Percentiles rank a stretch among this genome's conserved stretches.
Conservation (phyloP, 1,284 basidiomycete genomes). For the Irpex lacteus region DNA sequence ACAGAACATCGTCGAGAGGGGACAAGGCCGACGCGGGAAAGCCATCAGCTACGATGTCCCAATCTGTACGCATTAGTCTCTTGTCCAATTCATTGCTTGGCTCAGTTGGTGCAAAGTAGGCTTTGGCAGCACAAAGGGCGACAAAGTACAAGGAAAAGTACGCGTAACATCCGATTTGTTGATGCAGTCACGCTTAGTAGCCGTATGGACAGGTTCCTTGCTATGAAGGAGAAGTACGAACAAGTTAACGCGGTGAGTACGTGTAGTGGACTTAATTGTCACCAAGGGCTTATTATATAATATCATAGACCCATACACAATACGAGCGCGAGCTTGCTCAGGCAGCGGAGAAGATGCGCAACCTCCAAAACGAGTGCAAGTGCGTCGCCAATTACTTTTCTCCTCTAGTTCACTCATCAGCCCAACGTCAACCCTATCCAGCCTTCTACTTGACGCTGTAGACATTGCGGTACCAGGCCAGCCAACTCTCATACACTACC, state of each 20-base stretch:
- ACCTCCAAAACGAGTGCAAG: constrained; percentile 60
- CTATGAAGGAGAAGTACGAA: constrained; percentile 52
- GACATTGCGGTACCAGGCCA: constrained; percentile 32
- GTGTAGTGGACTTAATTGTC: background rate
- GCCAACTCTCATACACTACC: constrained; percentile 27
- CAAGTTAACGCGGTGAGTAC: constrained; percentile 45
- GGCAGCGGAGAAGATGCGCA: constrained; percentile 47
- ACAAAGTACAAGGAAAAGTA: constrained; percentile 30
- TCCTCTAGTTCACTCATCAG: background rate
- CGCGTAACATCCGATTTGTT: background rate
- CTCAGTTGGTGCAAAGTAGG: constrained; percentile 1
- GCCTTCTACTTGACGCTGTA: constrained; percentile 30
- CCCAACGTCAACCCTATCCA: background rate
- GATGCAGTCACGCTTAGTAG: background rate
- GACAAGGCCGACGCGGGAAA: background rate
- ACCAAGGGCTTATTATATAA: background rate
- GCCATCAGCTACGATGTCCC: background rate
- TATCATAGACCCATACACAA: constrained; percentile 38
- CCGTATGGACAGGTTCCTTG: constrained; percentile 41
- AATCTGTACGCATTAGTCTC: background rate
- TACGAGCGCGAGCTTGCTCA: constrained; percentile 44
- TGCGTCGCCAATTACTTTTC: constrained; percentile 27
- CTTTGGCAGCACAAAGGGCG: constrained; percentile 12
- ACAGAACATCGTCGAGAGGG: background rate
- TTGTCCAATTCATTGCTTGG: background rate